phyloP scores from a whole-genome alignment of 352 stramenopile species.

The Blastocystis hominis region DNA sequence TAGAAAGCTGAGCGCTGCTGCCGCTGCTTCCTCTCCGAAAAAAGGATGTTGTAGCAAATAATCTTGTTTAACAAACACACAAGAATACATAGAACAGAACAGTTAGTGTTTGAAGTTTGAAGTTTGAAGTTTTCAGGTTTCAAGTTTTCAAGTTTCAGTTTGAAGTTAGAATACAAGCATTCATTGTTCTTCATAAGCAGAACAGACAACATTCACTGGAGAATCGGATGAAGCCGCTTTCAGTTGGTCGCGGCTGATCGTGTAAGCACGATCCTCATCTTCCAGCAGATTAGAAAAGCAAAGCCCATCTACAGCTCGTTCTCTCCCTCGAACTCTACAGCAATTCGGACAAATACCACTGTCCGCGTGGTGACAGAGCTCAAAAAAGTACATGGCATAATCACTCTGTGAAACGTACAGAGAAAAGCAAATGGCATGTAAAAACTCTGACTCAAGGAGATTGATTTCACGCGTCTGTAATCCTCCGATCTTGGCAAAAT shows the following conservation, averaged over 20 bases:
- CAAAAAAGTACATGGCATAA: background rate
- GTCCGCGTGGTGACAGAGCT: background rate
- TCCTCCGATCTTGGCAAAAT: constrained; percentile 10
- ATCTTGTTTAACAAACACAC: background rate
- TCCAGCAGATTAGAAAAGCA: background rate
- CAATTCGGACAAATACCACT: background rate
- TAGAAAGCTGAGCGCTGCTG: background rate
- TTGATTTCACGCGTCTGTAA: background rate
- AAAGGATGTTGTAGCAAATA: background rate
- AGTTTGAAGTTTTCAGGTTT: too few relatives aligned
- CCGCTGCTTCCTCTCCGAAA: background rate
- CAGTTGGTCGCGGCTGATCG: background rate
- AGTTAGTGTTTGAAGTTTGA: too few relatives aligned
- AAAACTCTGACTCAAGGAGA: background rate
- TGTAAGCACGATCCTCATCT: background rate
- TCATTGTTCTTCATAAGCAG: background rate
- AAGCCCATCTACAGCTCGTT: background rate
- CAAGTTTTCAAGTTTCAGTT: background rate
- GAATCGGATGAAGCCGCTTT: background rate
- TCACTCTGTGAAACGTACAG: background rate
- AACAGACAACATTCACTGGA: constrained; percentile 15
- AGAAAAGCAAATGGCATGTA: constrained; percentile 14
- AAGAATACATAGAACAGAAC: constrained; percentile 28
- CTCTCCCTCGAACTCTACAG: background rate
- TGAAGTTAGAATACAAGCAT: background rate